Conservation (phyloP, 2,329 filamentous ascomycete genomes). For the Xylaria arbuscula region DNA sequence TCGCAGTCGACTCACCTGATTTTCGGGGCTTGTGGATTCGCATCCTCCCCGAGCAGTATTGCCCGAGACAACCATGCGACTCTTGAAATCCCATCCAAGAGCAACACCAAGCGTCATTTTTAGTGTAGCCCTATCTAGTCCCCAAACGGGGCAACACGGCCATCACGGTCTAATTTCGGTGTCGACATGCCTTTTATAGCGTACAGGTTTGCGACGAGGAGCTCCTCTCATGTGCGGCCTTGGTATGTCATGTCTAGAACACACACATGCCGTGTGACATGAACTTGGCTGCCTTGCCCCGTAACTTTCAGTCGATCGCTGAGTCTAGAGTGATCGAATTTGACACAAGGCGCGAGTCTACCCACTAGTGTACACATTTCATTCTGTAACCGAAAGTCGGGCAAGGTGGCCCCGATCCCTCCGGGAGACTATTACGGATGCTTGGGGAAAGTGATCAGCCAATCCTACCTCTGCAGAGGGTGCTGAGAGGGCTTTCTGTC, state of each 20-base stretch:
- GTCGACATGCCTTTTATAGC: constrained; percentile 21
- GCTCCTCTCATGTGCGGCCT: constrained; percentile 1
- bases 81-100: constrained; percentile 23
- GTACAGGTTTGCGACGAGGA: constrained; percentile 5
- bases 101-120: not conserved
- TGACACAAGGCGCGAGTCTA: constrained; percentile 22
- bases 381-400: constrained; percentile 20
- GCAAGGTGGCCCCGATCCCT: constrained; percentile 23
- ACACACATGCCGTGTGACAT: constrained; percentile 37
- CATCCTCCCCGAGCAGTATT: constrained; percentile 11
- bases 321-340: constrained; percentile 39
- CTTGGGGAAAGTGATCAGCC: constrained; percentile 27
- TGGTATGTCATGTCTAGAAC: constrained; percentile 29
- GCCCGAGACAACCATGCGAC: constrained; percentile 24
- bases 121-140: not conserved
- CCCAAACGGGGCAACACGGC: not conserved
- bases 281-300: constrained; percentile 25
- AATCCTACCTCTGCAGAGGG: constrained; percentile 10
- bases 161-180: constrained; percentile 10
- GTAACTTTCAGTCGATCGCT: constrained; percentile 31
- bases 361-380: constrained; percentile 16
- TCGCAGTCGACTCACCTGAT: constrained; percentile 26
- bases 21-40: constrained; percentile 22
- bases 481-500: no score
- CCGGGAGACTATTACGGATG: constrained; percentile 22